Evolutionary conservation across 2,329 filamentous ascomycete species (phyloP), one percentile per base, ranked within the genome.

Genomic region (Herpotrichia juniperi): DNA sequence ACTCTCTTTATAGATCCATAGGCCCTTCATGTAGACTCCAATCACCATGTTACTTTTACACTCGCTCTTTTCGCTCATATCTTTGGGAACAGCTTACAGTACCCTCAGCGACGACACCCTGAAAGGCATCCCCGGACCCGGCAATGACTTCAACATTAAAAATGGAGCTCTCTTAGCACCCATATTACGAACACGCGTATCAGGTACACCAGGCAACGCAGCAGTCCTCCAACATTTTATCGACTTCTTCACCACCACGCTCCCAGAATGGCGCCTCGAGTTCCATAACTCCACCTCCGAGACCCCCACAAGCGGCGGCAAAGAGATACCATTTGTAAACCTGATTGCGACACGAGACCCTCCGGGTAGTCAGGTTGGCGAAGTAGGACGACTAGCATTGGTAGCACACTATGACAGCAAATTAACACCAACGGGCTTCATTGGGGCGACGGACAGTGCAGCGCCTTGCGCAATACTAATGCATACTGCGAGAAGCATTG

Each of bases 361-460:
- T 42, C 94, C 94, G 1, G 93, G 90, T 83, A 79, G 86, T 1
- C 74, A 79, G 2, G 72, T 78, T 0, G 93, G 93, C 1, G 88
- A 97, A 59, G 90, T 96, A 3, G 87, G 87, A 25, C 81, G 93
- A 45, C 77, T 99, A 70, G 93, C 91, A 5, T 80, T 99, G 54
- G 94, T 93, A 12, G 94, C 94, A 21, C 94, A 99, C 73, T 97
- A 96, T 73, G 94, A 99, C 69, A 94, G 88, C 72, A 89, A 96
- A 75, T 81, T 89, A 56, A 81, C 81, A 25, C 94, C 93, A 0
- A 78, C 87, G 52, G 93, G 91, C 1, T 99, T 99, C 73, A 90
- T 99, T 56, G 94, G 94, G 1, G 94, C 93, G 0, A 94, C 85
- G 11, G 94, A 99, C 69, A 97, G 92, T 64, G 94, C 94, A 1